phyloP scores from a whole-genome alignment of 2,329 filamentous ascomycete genomes.

The Fusarium newnesense region DNA sequence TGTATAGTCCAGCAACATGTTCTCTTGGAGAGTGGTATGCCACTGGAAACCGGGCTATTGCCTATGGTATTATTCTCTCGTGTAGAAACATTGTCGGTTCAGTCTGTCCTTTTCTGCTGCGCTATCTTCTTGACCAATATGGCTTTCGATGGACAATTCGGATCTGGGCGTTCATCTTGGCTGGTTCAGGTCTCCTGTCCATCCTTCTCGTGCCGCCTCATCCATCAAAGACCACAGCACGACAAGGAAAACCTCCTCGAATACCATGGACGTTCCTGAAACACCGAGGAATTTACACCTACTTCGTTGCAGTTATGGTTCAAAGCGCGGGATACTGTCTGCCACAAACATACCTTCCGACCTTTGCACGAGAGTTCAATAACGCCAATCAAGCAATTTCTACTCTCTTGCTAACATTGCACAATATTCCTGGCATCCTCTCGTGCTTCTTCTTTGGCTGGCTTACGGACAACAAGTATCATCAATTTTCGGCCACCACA shows the following conservation, averaged over 20 bases:
- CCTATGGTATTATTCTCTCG: not conserved
- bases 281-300: not conserved
- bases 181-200: not conserved
- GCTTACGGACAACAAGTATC: not conserved
- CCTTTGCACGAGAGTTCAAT: not conserved
- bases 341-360: not conserved
- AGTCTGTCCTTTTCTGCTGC: not conserved
- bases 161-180: not conserved
- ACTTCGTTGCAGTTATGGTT: not conserved
- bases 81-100: not conserved
- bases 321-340: not conserved
- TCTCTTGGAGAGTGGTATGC: constrained; percentile 1
- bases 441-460: not conserved
- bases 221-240: not conserved
- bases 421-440: not conserved
- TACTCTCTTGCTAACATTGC: not conserved
- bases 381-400: not conserved
- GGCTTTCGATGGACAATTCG: not conserved
- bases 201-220: not conserved
- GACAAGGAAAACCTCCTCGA: not conserved
- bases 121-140: not conserved
- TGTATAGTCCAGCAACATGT: constrained; percentile 2
- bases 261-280: not conserved
- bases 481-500: not conserved
- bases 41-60: not conserved